Evolutionary conservation across 129 eudicot genomes (phyloP), one percentile per base, ranked within the genome.

Genomic region (Flaveria robusta): DNA sequence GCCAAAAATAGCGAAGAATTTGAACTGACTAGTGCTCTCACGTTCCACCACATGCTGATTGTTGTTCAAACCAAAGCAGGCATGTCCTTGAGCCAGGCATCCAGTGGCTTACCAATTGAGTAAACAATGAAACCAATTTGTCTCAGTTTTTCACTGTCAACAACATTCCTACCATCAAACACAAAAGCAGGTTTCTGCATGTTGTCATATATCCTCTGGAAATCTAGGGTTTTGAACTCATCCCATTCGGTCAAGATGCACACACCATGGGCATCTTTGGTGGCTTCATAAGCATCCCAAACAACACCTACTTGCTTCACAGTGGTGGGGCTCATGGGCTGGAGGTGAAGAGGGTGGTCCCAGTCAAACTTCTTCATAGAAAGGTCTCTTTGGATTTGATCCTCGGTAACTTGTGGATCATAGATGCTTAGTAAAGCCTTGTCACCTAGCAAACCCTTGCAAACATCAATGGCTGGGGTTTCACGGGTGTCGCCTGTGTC

Each of bases 321-420:
- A 1, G 96, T 83, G n/a, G 97, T 81, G 42, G 96, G 97, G 80
- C 92, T 91, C 91, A 85, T 88, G 23, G 96, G 97, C 88, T 91
- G 97, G 74, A 91, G 97, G 74, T 91, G 97, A 75, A 88, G 88
- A 2, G 97, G 97, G 39, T 91, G 96, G 73, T 91, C 97, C 97
- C 97, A 91, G 76, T 89, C 96, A 70, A 89, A 91, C 79, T 88
- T 87, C 78, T 89, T 91, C 92, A 91, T 83, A 2, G 96, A 78
- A 16, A 91, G 92, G 56, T 91, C 97, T 72, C 96, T 79, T 43
- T 87, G 96, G 83, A 91, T 91, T 81, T 91, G 97, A 68, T 91
- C 97, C 81, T 91, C 92, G 0, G 92, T 91, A 18, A 91, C 97
- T 74, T 91, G 97, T 50, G 96, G 97, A 55, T 91, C 97, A 26